Evolutionary conservation across 495 filamentous ascomycete genomes (phyloP), one percentile per base, ranked within the genome.

Genomic region (Ramalina intermedia): DNA sequence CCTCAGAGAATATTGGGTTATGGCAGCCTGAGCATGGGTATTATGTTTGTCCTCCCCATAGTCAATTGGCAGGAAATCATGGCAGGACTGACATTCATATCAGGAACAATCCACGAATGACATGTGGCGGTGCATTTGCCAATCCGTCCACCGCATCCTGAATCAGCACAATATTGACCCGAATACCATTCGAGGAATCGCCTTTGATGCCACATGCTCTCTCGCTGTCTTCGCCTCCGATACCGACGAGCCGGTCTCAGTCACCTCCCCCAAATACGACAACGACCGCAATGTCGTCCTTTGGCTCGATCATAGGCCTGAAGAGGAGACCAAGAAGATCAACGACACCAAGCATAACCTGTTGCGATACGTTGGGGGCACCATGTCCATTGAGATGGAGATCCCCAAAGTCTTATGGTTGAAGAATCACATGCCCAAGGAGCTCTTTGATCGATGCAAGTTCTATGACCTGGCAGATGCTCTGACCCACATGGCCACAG

Each of bases 371-470:
- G 90, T 98, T 5, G 91, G 91, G 41, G 90, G 91, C 37, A 89
- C 78, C 56, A 96, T 98, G 91, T 93, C 85, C 57, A 84, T 94
- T 55, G 91, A 98, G 69, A 98, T 98, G 91, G 91, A 98, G 61
- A 87, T 96, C 23, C 91, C 91, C 21, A 98, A 98, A 61, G 86
- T 95, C 1, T 70, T 96, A 21, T 98, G 91, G 91, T 69, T 98
- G 55, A 96, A 96, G 72, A 91, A 93, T 60, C 73, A 96, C 65
- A 96, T 98, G 91, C 85, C 91, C n/a, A 71, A 80, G 45, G 85
- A 91, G 48, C 69, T 90, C 12, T 98, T 95, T 60, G 78, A 79
- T 42, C 78, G 81, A 47, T 95, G 89, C 76, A 94, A 93, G 60
- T 98, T 98, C 61, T 98, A 90, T 60, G 91, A 98, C 59, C 64